Conservation (phyloP, 148 eudicot species). For the Dysphania ambrosioides region DNA sequence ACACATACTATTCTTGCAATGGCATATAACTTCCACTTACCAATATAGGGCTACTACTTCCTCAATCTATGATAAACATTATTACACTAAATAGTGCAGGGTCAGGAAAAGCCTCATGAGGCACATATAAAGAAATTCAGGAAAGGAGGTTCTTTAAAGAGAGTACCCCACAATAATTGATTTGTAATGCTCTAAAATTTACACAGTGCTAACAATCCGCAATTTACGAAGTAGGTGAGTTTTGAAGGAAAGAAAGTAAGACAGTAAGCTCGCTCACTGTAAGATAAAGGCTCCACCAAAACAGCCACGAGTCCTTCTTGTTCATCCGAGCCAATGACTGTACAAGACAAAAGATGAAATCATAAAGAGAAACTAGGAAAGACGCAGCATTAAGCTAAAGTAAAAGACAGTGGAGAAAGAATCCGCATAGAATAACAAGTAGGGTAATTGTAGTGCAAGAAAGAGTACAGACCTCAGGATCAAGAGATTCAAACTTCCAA, state of each 20-base stretch:
- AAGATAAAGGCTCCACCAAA: conserved; percentile 96
- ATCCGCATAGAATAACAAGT: background rate
- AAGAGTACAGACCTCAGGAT: conserved; percentile 73
- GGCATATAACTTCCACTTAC: too few species aligned
- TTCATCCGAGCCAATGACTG: conserved; percentile 95
- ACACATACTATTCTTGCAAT: too few species aligned
- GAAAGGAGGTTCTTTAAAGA: background rate
- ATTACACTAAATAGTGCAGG: too few species aligned
- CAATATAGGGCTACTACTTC: too few species aligned
- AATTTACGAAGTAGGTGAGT: background rate
- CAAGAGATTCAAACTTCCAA: conserved; percentile 98
- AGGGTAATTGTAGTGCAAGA: background rate
- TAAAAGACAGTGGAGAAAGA: background rate
- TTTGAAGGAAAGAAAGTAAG: background rate
- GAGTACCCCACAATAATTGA: background rate
- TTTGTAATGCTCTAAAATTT: background rate
- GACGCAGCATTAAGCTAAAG: background rate
- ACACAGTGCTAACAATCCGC: too few species aligned
- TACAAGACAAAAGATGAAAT: conserved; percentile 8
- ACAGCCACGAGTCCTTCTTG: conserved; percentile 98
- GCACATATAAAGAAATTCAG: background rate
- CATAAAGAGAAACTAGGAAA: conserved; percentile 2
- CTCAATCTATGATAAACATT: too few species aligned
- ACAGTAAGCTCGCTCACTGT: conserved; percentile 47
- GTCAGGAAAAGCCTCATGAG: too few species aligned